A percentile compares a stretch with the other conserved stretches of the same genome.
Evolutionary conservation across 2,329 filamentous ascomycete species (phyloP).

Genomic region (Colletotrichum chlorophyti): DNA sequence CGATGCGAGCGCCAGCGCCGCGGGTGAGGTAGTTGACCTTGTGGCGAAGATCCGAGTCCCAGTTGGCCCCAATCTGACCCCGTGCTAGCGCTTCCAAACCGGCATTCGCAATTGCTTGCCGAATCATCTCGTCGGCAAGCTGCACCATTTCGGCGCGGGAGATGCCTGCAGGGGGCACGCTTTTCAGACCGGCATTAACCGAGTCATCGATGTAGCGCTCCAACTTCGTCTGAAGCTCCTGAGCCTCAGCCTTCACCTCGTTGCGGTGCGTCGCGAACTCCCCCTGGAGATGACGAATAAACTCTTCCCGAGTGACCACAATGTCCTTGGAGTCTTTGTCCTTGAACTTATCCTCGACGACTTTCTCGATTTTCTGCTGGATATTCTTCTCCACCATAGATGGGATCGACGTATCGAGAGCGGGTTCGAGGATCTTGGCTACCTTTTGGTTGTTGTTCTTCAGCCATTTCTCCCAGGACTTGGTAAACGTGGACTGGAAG

Average conservation of each 20-base stretch:
- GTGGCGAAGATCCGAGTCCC: conserved; percentile 51
- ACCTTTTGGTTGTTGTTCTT: conserved; percentile 54
- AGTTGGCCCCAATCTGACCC: conserved; percentile 53
- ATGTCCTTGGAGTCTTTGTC: conserved; percentile 39
- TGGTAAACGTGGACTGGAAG: conserved; percentile 41
- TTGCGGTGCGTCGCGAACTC: conserved; percentile 45
- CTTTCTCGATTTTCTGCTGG: conserved; percentile 38
- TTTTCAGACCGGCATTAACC: conserved; percentile 34
- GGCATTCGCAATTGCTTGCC: conserved; percentile 50
- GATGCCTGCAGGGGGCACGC: conserved; percentile 39
- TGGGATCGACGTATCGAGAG: conserved; percentile 32
- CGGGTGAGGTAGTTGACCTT: conserved; percentile 77
- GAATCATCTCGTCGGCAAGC: conserved; percentile 49
- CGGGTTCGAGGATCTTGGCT: conserved; percentile 25
- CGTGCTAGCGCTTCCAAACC: conserved; percentile 55
- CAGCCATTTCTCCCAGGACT: conserved; percentile 60
- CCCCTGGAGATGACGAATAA: conserved; percentile 50
- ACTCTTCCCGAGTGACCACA: conserved; percentile 56
- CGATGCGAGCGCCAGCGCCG: conserved; percentile 70
- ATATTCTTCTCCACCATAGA: conserved; percentile 41
- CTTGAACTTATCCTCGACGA: conserved; percentile 44
- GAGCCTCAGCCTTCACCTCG: conserved; percentile 49
- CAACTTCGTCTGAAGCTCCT: conserved; percentile 43
- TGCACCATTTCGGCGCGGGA: conserved; percentile 47
- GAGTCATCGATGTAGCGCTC: conserved; percentile 40